Evolutionary conservation across 2,329 filamentous ascomycete genomes (phyloP).

Genomic region (Xylariaceae sp.): DNA sequence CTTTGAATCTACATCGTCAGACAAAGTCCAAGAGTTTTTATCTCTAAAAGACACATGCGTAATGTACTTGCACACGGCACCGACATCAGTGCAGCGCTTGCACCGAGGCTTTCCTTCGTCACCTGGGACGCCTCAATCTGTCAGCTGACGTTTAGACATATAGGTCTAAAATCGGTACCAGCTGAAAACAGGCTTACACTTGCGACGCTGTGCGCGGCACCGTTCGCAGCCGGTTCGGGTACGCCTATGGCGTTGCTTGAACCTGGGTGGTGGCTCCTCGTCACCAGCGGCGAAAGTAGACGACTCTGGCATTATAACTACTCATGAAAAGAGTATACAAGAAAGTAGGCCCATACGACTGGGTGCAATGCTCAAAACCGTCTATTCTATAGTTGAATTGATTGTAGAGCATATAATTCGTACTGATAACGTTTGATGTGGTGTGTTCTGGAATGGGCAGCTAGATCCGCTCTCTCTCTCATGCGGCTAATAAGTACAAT

Average conservation of each 20-base stretch:
- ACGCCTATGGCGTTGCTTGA: conserved; percentile 24
- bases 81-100: conserved; percentile 24
- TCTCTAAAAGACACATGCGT: conserved; percentile 29
- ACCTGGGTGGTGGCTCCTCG: not conserved
- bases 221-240: conserved; percentile 32
- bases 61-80: conserved; percentile 26
- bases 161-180: not conserved
- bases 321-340: no score
- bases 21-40: conserved; percentile 25
- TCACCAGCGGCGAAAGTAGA: not conserved
- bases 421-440: no score
- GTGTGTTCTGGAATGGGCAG: no score
- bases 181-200: conserved; percentile 24
- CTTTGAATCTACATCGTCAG: not conserved
- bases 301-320: not conserved
- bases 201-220: conserved; percentile 32
- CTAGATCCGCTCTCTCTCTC: no score
- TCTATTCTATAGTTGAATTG: no score
- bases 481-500: no score
- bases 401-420: no score
- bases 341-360: no score
- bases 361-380: no score
- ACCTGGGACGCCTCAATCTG: conserved; percentile 13
- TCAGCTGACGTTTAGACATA: conserved; percentile 4
- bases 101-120: conserved; percentile 31